Evolutionary conservation across 1,284 basidiomycete genomes (phyloP).

Genomic region (Pterulicium gracile): DNA sequence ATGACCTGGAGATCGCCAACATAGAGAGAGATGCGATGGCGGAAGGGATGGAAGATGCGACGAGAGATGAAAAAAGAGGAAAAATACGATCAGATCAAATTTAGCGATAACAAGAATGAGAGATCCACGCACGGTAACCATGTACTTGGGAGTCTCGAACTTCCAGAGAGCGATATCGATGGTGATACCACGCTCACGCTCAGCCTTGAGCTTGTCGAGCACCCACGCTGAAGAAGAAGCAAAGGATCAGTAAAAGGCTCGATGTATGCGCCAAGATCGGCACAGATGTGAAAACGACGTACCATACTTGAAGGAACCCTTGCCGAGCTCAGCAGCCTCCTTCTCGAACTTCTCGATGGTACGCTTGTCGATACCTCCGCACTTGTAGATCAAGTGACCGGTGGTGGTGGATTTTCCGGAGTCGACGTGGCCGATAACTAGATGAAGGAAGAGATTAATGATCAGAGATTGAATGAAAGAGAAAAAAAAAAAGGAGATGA

Average conservation of each 20-base stretch:
- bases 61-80: neutral
- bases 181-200: constrained; percentile 99
- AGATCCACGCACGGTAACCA: constrained; percentile 61
- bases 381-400: constrained; percentile 99
- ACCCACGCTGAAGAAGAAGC: constrained; percentile 74
- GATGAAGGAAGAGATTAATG: constrained; percentile 21
- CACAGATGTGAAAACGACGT: constrained; percentile 10
- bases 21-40: constrained; percentile 9
- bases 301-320: constrained; percentile 99
- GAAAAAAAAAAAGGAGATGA: constrained; percentile 8
- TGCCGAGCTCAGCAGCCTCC: constrained; percentile 99
- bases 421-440: constrained; percentile 96
- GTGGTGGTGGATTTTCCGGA: constrained; percentile 99
- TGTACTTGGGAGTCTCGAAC: constrained; percentile 94
- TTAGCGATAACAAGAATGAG: constrained; percentile 8
- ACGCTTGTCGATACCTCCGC: constrained; percentile 99
- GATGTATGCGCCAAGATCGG: neutral
- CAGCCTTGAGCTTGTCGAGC: constrained; percentile 99
- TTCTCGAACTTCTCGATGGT: constrained; percentile 99
- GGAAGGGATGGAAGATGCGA: constrained; percentile 2
- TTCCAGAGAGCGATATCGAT: constrained; percentile 99
- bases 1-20: constrained; percentile 56
- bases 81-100: neutral
- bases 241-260: constrained; percentile 13
- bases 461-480: constrained; percentile 8